A percentile compares a stretch with the other conserved stretches of the same genome.
phyloP scores from a whole-genome alignment of 805 yeast species.

The Nakazawaea peltata region DNA sequence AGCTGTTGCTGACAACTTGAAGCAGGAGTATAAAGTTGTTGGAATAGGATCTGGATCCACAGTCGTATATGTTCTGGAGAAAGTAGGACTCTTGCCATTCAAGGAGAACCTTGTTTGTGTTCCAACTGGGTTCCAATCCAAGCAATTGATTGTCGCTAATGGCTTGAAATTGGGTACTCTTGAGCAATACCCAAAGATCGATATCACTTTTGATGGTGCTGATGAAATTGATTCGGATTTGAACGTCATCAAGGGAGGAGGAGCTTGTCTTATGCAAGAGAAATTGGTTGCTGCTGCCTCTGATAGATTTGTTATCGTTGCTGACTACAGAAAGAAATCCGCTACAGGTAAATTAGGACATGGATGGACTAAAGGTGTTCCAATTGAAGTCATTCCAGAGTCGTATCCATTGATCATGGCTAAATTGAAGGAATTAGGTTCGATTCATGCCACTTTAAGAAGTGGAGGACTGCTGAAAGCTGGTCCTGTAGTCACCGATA shows the following conservation, averaged over 20 bases:
- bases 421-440: constrained; percentile 60
- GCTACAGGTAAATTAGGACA: constrained; percentile 52
- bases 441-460: constrained; percentile 56
- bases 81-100: constrained; percentile 63
- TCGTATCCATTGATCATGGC: constrained; percentile 70
- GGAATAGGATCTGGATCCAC: constrained; percentile 98
- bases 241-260: constrained; percentile 96
- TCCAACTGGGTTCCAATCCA: constrained; percentile 96
- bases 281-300: constrained; percentile 85
- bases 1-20: constrained; percentile 87
- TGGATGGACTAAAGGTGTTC: constrained; percentile 85
- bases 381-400: constrained; percentile 89
- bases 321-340: constrained; percentile 84
- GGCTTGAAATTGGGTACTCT: constrained; percentile 73
- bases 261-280: constrained; percentile 96
- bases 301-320: constrained; percentile 73
- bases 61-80: constrained; percentile 93
- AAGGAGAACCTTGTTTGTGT: constrained; percentile 63
- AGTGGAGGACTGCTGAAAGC: constrained; percentile 91
- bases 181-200: constrained; percentile 77
- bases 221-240: constrained; percentile 84
- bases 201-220: constrained; percentile 97
- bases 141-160: constrained; percentile 74
- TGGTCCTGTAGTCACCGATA: constrained; percentile 95
- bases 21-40: constrained; percentile 58